phyloP scores from a whole-genome alignment of 169 alveolate genomes.

The Cryptosporidium muris region DNA sequence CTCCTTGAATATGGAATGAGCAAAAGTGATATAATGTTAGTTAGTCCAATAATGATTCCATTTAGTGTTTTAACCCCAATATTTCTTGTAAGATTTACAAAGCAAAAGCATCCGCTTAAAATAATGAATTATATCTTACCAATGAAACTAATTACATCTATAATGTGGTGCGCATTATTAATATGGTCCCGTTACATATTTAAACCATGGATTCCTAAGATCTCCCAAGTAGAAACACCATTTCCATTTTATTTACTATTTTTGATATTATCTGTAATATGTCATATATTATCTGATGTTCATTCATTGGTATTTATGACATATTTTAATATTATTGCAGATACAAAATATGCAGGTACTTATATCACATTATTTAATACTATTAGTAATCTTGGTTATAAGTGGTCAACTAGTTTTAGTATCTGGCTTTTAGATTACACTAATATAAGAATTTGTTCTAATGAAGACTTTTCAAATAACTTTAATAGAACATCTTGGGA shows the following conservation, averaged over 20 bases:
- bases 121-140: constrained; percentile 50
- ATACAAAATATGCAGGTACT: constrained; percentile 84
- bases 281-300: constrained; percentile 38
- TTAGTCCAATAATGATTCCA: constrained; percentile 72
- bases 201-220: constrained; percentile 56
- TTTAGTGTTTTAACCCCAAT: constrained; percentile 74
- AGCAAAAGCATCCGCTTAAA: constrained; percentile 71
- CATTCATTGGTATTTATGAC: constrained; percentile 76
- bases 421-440: constrained; percentile 76
- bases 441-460: constrained; percentile 66
- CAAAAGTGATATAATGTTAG: constrained; percentile 71
- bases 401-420: constrained; percentile 70
- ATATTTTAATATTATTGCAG: constrained; percentile 80
- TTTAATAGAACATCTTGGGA: neutral
- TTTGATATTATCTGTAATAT: constrained; percentile 42
- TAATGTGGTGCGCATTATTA: constrained; percentile 64
- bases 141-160: constrained; percentile 23
- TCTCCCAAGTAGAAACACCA: constrained; percentile 70
- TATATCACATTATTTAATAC: constrained; percentile 87
- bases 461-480: constrained; percentile 23
- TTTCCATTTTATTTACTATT: constrained; percentile 15
- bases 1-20: constrained; percentile 62
- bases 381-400: constrained; percentile 79
- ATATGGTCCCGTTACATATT: constrained; percentile 73
- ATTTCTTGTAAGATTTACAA: constrained; percentile 72